A percentile compares a stretch with the other conserved stretches of the same genome.
Conservation (phyloP, 345 rosid genomes). For the Schrenkiella parvula region DNA sequence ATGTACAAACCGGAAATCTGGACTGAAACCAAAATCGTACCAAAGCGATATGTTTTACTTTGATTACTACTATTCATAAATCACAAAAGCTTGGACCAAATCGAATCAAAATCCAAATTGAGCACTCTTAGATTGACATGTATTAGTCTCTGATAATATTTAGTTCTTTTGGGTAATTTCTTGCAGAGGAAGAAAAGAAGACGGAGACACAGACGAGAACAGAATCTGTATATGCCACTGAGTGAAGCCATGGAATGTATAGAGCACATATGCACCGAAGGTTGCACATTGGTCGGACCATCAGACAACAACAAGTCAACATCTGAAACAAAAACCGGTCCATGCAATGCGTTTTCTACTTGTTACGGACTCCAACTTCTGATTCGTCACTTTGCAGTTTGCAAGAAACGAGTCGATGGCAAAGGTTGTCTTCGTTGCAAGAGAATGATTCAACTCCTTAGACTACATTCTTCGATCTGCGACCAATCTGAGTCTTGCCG, state of each 20-base stretch:
- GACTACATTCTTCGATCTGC: constrained; percentile 76
- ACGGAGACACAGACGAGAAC: constrained; percentile 52
- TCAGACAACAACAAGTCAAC: constrained; percentile 26
- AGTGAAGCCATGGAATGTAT: constrained; percentile 85
- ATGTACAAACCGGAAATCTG: background rate
- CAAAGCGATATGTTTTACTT: too few relatives aligned
- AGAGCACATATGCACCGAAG: constrained; percentile 86
- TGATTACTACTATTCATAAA: background rate
- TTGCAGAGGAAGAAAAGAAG: constrained; percentile 70
- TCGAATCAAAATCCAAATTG: background rate
- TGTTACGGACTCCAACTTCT: constrained; percentile 73
- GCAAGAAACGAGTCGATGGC: constrained; percentile 54
- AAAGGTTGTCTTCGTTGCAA: constrained; percentile 69
- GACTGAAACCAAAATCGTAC: too few relatives aligned
- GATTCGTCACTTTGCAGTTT: constrained; percentile 69
- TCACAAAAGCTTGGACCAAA: too few relatives aligned
- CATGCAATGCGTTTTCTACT: constrained; percentile 53
- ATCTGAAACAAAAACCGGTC: constrained; percentile 23
- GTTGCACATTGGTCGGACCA: constrained; percentile 77
- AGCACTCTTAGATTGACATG: background rate
- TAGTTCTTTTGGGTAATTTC: background rate
- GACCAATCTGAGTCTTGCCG: constrained; percentile 61
- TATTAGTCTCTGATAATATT: background rate
- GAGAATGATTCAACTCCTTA: constrained; percentile 86
- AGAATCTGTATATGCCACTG: constrained; percentile 56